Base-by-base conservation (phyloP, 2,329 filamentous ascomycete species). In the Fusarium beomiforme region DNA sequence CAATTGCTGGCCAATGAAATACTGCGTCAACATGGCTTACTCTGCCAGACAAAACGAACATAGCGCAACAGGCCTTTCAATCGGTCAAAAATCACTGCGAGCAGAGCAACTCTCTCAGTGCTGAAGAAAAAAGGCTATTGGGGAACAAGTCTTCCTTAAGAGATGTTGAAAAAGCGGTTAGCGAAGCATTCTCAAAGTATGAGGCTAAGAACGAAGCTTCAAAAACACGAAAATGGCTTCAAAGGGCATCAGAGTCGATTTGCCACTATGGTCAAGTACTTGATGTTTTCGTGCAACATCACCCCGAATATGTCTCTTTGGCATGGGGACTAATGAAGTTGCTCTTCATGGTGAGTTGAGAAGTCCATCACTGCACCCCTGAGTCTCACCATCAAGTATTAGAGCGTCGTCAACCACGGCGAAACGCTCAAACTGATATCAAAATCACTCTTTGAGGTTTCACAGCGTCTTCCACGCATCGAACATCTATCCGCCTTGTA, bases 281-380 rank as follows among this genome's bases (percentile, higher is more conserved):
- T 1, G 59, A 71, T 21, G 46, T 71, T 1, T 57, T 70, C 5
- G 58, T 64, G 0, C 69, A 71, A 4, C 69, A 71, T 9, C 62
- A 70, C 19, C 63, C 69, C 0, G 69, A 70, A 4, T 71, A 71
- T 1, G 67, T 70, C 1, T 33, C 69, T 0, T 29, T 71, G 7
- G 69, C 34, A 1, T 71, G 67, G 67, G 69, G 67, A 1, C 2
- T 61, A 0, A 64, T 71, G 62, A 71, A 71, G 24, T 5, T 71
- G 1, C 12, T 71, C 1, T 70, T 71, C 9, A 43, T 58, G 0
- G 63, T 67, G 21, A 44, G 67, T 41, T 1, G 6, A 29, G 12
- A 1, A 1, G 6, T 8, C 16, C 1, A 8, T 1, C 4, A 3
- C 6, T 4, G 8, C 16, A 36, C 5, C 16, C 11, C 13, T 3